Evolutionary conservation across 2,329 filamentous ascomycete genomes (phyloP).

Genomic region (Curvularia lunata): DNA sequence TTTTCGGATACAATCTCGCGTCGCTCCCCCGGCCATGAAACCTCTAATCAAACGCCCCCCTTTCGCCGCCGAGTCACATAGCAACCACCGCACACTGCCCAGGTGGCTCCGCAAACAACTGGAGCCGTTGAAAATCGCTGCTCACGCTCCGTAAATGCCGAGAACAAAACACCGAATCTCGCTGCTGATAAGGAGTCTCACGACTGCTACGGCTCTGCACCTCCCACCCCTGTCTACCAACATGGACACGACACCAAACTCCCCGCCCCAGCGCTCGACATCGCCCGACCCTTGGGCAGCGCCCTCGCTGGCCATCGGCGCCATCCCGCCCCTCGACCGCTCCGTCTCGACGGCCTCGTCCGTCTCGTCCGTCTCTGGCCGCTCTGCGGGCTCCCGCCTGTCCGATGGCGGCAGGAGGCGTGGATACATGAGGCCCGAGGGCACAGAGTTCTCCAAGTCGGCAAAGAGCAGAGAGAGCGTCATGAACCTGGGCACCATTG

Average conservation of each 20-base stretch:
- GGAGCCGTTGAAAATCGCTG: slow-evolving; percentile 12
- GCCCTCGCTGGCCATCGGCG: slow-evolving; percentile 68
- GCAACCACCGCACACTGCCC: slow-evolving; percentile 36
- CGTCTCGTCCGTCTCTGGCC: slow-evolving; percentile 62
- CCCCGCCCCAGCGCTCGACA: slow-evolving; percentile 48
- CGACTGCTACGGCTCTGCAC: slow-evolving; percentile 19
- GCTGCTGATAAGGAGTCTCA: slow-evolving; percentile 20
- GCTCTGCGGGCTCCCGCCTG: slow-evolving; percentile 66
- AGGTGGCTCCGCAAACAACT: slow-evolving; percentile 22
- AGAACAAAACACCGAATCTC: slow-evolving; percentile 21
- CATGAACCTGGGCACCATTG: slow-evolving; percentile 93
- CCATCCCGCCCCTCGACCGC: slow-evolving; percentile 65
- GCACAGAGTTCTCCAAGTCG: slow-evolving; percentile 87
- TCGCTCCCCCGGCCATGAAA: slow-evolving; percentile 29
- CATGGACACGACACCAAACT: slow-evolving; percentile 49
- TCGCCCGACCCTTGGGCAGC: slow-evolving; percentile 71
- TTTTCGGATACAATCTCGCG: slow-evolving; percentile 36
- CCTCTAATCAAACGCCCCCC: slow-evolving; percentile 36
- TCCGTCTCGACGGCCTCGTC: slow-evolving; percentile 68
- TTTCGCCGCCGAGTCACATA: slow-evolving; percentile 22
- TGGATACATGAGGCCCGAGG: slow-evolving; percentile 87
- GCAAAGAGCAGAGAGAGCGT: slow-evolving; percentile 92
- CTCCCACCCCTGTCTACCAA: slow-evolving; percentile 24
- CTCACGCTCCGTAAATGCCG: slow-evolving; percentile 18
- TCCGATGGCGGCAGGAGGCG: slow-evolving; percentile 65